Evolutionary conservation across 2,329 filamentous ascomycete genomes (phyloP).

Genomic region (Sclerotinia glacialis): DNA sequence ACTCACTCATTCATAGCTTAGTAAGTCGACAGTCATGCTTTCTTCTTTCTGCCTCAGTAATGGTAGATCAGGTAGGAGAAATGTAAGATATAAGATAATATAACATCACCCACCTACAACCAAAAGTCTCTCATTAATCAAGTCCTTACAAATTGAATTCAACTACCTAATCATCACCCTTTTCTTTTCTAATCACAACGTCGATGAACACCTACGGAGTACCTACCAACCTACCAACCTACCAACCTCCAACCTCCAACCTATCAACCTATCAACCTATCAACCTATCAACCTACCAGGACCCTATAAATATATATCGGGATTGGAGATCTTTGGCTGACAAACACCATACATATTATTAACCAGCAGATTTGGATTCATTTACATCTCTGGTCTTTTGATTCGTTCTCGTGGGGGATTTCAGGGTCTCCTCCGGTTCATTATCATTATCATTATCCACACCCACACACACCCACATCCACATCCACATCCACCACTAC

Average conservation of each 20-base stretch:
- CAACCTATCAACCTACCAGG: background rate
- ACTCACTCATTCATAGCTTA: no score
- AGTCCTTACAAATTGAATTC: background rate
- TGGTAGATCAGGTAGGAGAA: background rate
- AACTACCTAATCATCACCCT: background rate
- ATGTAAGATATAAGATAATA: background rate
- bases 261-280: no score
- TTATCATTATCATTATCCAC: background rate
- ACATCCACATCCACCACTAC: background rate
- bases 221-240: no score
- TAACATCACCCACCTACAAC: background rate
- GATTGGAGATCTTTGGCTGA: constrained; percentile 10
- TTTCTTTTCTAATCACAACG: background rate
- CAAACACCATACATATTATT: background rate
- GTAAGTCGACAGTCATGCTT: background rate
- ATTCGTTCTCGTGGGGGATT: background rate
- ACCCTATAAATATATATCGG: background rate
- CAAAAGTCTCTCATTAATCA: background rate
- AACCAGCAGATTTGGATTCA: background rate
- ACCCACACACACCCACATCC: background rate
- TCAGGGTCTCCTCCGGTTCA: constrained; percentile 1
- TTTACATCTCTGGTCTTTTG: background rate
- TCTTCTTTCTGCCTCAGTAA: background rate
- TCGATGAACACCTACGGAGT: background rate
- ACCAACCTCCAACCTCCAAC: no score